Evolutionary conservation across 805 yeast species (phyloP).

Genomic region (Kuraishia molischiana): DNA sequence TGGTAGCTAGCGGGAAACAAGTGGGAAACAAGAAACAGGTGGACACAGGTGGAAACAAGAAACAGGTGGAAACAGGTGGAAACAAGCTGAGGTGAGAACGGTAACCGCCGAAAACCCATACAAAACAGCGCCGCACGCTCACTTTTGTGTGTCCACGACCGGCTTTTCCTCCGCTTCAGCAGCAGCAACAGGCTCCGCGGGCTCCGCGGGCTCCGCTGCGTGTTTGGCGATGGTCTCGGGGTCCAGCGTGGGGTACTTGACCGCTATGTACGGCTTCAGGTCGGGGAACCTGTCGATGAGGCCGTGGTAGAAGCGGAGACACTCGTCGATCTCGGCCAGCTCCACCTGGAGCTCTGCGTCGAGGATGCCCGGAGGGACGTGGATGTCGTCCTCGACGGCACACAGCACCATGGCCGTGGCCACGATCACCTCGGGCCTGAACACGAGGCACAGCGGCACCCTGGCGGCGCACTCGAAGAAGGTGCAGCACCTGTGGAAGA

Average conservation of each 20-base stretch:
- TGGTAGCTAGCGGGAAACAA: too few relatives aligned
- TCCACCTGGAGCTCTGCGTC: constrained; percentile 7
- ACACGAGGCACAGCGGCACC: constrained; percentile 17
- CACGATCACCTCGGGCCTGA: constrained; percentile 12
- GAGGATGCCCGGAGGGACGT: constrained; percentile 10
- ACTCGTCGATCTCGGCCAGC: constrained; percentile 6
- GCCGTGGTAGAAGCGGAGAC: neutral
- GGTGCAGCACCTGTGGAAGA: constrained; percentile 13
- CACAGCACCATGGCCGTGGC: constrained; percentile 14
- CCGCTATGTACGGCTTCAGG: neutral
- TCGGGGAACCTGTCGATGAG: neutral
- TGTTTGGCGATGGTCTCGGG: too few relatives aligned
- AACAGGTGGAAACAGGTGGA: too few relatives aligned
- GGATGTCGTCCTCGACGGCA: constrained; percentile 10
- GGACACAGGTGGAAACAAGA: neutral
- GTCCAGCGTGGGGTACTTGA: neutral
- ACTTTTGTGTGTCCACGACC: too few relatives aligned
- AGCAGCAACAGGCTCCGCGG: neutral
- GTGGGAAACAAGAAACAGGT: neutral
- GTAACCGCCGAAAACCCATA: too few relatives aligned
- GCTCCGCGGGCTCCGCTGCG: neutral
- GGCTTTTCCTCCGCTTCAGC: neutral
- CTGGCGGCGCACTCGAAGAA: constrained; percentile 18
- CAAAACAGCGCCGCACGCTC: too few relatives aligned
- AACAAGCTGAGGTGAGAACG: too few relatives aligned